These are phyloP conservation scores for Aaosphaeria pasadenensis DNA, from an alignment of 2,329 filamentous ascomycete species.

Conservation along the genomic window DNA sequence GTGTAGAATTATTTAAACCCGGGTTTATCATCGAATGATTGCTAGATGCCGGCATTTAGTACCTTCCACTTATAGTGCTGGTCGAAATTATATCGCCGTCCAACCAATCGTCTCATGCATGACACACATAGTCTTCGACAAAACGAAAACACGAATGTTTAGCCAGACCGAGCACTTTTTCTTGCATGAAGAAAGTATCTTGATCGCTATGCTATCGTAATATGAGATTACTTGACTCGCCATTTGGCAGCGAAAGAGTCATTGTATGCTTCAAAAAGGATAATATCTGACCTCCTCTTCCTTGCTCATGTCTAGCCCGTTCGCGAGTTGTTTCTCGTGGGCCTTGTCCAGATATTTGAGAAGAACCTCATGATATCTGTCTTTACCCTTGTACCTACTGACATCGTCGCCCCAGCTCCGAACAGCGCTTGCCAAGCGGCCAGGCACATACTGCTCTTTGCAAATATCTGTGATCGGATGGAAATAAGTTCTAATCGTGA, in stretches of 20 bases:
- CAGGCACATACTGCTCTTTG: constrained; percentile 73
- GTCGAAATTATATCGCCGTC: no score
- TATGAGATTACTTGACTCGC: neutral
- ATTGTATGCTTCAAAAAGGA: constrained; percentile 48
- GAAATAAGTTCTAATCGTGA: constrained; percentile 81
- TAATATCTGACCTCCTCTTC: constrained; percentile 62
- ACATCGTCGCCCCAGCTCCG: constrained; percentile 81
- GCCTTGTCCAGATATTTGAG: constrained; percentile 73
- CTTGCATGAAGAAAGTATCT: no score
- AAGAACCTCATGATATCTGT: constrained; percentile 69
- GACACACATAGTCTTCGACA: no score
- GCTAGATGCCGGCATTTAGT: no score
- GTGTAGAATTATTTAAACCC: no score
- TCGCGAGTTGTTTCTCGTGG: constrained; percentile 69
- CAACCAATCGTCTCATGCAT: no score
- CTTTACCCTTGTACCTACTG: constrained; percentile 71
- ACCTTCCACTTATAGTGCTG: no score
- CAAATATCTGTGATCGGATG: constrained; percentile 66
- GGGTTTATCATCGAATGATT: no score
- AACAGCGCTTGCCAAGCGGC: constrained; percentile 71
- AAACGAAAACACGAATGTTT: no score
- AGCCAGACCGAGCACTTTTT: no score
- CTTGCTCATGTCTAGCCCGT: constrained; percentile 60
- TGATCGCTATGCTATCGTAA: neutral
- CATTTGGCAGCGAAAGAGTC: neutral